Evolutionary conservation across 495 filamentous ascomycete species (phyloP).

Genomic region (Aspergillus steynii): DNA sequence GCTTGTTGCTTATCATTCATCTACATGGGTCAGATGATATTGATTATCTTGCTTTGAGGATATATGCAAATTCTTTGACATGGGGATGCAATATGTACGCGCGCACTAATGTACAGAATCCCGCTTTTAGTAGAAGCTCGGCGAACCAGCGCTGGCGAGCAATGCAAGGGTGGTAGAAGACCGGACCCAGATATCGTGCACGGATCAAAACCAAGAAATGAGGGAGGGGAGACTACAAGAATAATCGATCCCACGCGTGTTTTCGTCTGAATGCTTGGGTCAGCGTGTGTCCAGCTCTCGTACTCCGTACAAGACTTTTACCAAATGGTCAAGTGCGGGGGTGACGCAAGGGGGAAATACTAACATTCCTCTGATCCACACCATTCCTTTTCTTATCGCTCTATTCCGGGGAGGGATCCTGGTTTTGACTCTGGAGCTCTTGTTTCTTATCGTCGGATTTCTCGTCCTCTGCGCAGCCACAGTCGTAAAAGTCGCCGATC

Average conservation of each 20-base stretch:
- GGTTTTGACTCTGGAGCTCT: conserved; percentile 12
- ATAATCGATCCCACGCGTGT: not conserved
- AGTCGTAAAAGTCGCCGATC: conserved; percentile 93
- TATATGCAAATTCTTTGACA: not conserved
- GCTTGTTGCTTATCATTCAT: not conserved
- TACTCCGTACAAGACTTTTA: not conserved
- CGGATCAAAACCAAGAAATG: not conserved
- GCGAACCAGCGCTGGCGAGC: not conserved
- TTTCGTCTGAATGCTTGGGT: not conserved
- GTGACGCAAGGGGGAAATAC: conserved; percentile 18
- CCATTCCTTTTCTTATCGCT: conserved; percentile 17
- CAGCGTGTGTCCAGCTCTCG: not conserved
- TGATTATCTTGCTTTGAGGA: not conserved
- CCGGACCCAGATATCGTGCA: not conserved
- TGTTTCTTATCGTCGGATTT: conserved; percentile 17
- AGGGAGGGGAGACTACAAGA: not conserved
- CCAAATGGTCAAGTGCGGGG: not conserved
- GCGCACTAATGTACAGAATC: not conserved
- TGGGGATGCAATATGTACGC: not conserved
- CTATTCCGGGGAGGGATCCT: conserved; percentile 10
- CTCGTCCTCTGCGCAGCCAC: conserved; percentile 84
- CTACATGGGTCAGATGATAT: not conserved
- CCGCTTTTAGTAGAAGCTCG: not conserved
- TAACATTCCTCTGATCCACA: conserved; percentile 34
- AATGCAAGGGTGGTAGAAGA: not conserved